Evolutionary conservation across 140 eudicot species (phyloP).

Genomic region (Stevia rebaudiana): DNA sequence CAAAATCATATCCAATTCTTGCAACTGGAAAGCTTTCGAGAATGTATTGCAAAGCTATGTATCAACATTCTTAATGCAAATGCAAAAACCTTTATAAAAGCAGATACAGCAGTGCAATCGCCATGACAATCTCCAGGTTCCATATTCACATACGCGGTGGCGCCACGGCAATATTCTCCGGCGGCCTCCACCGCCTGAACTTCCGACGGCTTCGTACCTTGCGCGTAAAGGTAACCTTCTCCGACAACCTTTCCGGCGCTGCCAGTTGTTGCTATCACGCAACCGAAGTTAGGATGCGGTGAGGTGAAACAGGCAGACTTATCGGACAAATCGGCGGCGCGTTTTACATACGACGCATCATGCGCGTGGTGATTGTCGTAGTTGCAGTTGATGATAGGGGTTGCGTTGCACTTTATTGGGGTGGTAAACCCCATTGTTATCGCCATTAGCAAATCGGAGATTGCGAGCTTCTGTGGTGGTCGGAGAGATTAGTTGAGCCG

Average conservation of each 20-base stretch:
- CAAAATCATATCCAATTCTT: not conserved
- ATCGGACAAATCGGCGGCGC: slow-evolving; percentile 74
- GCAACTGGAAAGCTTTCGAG: not conserved
- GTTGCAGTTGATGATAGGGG: slow-evolving; percentile 1
- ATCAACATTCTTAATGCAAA: not conserved
- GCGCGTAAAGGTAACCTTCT: slow-evolving; percentile 75
- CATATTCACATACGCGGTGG: slow-evolving; percentile 92
- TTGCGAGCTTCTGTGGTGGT: slow-evolving; percentile 12
- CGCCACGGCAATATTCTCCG: slow-evolving; percentile 55
- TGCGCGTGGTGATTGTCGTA: slow-evolving; percentile 26
- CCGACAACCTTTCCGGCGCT: slow-evolving; percentile 42
- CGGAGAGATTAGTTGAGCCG: slow-evolving; percentile 4
- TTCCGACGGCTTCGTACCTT: slow-evolving; percentile 89
- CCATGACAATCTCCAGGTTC: slow-evolving; percentile 89
- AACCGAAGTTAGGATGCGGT: slow-evolving; percentile 94
- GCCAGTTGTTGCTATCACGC: slow-evolving; percentile 53
- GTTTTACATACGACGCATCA: slow-evolving; percentile 55
- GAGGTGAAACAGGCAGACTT: slow-evolving; percentile 76
- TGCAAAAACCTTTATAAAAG: slow-evolving; percentile 51
- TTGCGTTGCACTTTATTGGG: slow-evolving; percentile 31
- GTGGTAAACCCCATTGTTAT: slow-evolving; percentile 25
- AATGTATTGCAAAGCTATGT: not conserved
- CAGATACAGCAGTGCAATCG: slow-evolving; percentile 57
- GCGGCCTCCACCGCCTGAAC: slow-evolving; percentile 82
- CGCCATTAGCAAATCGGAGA: slow-evolving; percentile 19